Conservation (phyloP, 2,329 filamentous ascomycete species). For the Didymella segeticola region DNA sequence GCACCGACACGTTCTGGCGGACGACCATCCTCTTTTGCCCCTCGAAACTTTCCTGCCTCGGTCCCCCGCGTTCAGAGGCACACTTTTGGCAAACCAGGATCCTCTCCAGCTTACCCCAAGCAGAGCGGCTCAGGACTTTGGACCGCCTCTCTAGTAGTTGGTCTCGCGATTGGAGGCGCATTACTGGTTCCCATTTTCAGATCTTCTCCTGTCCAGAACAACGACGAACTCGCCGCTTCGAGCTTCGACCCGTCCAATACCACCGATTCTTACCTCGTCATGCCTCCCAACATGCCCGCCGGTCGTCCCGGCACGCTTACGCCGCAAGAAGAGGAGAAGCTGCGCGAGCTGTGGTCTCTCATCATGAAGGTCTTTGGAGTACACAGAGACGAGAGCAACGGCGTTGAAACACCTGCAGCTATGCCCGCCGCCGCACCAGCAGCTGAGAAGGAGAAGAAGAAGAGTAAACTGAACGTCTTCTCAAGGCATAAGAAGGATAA, state of each 20-base stretch:
- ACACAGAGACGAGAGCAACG: conserved; percentile 41
- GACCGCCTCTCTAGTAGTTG: conserved; percentile 36
- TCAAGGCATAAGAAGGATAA: conserved; percentile 63
- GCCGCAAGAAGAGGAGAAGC: conserved; percentile 84
- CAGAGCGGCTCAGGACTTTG: conserved; percentile 38
- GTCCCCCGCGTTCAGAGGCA: conserved; percentile 18
- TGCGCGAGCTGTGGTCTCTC: conserved; percentile 84
- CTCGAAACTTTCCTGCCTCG: conserved; percentile 12
- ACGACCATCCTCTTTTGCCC: conserved; percentile 23
- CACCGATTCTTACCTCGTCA: conserved; percentile 45
- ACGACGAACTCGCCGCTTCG: conserved; percentile 14
- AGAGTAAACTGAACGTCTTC: conserved; percentile 76
- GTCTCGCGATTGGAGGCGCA: conserved; percentile 43
- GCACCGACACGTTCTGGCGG: conserved; percentile 14
- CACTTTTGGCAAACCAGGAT: conserved; percentile 12
- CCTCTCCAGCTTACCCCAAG: background rate
- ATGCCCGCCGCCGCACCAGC: conserved; percentile 7
- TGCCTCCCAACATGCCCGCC: conserved; percentile 57
- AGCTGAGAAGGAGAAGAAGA: conserved; percentile 68
- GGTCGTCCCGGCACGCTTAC: conserved; percentile 88
- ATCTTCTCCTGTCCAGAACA: conserved; percentile 11
- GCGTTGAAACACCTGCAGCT: conserved; percentile 24
- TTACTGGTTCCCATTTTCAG: conserved; percentile 34
- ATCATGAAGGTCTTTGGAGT: conserved; percentile 76
- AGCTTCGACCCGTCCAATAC: conserved; percentile 30